These are phyloP conservation scores for Veloporphyrellus conicus DNA, from an alignment of 1,284 basidiomycete species.

Conservation along the genomic window DNA sequence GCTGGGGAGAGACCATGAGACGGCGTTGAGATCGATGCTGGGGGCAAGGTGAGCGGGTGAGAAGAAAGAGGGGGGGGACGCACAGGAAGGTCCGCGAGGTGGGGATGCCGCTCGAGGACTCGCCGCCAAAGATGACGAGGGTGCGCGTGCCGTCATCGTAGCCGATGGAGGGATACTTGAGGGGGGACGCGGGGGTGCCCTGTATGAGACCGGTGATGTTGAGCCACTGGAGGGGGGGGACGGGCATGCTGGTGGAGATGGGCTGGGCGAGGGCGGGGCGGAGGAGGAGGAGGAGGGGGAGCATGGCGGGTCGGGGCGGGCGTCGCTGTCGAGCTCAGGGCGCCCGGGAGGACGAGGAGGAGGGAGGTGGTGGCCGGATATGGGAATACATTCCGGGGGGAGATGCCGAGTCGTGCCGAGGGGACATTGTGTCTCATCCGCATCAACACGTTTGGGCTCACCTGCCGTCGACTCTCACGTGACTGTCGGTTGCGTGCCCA, in stretches of 20 bases:
- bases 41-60: slow-evolving; percentile 4
- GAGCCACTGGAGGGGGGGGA: slow-evolving; percentile 68
- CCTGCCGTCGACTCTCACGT: slow-evolving; percentile 4
- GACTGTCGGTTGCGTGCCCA: slow-evolving; percentile 10
- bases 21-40: slow-evolving; percentile 45
- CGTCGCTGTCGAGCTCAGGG: slow-evolving; percentile 2
- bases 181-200: slow-evolving; percentile 55
- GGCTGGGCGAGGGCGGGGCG: slow-evolving; percentile 10
- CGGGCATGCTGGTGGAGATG: slow-evolving; percentile 37
- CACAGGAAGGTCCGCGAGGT: slow-evolving; percentile 67
- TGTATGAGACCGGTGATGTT: slow-evolving; percentile 55
- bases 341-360: slow-evolving; percentile 22
- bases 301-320: slow-evolving; percentile 1
- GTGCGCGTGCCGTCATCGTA: slow-evolving; percentile 53
- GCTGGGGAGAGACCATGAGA: slow-evolving; percentile 57
- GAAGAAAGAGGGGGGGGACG: slow-evolving; percentile 2
- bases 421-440: too few species aligned
- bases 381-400: slow-evolving; percentile 8
- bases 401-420: too few species aligned
- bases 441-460: background rate
- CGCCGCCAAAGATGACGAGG: slow-evolving; percentile 70
- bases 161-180: slow-evolving; percentile 69
- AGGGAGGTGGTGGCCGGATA: slow-evolving; percentile 12
- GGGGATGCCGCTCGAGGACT: slow-evolving; percentile 59
- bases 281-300: slow-evolving; percentile 4